Evolutionary conservation across 148 eudicot genomes (phyloP), one percentile per base, ranked within the genome.

Genomic region (Rhododendron simsii): DNA sequence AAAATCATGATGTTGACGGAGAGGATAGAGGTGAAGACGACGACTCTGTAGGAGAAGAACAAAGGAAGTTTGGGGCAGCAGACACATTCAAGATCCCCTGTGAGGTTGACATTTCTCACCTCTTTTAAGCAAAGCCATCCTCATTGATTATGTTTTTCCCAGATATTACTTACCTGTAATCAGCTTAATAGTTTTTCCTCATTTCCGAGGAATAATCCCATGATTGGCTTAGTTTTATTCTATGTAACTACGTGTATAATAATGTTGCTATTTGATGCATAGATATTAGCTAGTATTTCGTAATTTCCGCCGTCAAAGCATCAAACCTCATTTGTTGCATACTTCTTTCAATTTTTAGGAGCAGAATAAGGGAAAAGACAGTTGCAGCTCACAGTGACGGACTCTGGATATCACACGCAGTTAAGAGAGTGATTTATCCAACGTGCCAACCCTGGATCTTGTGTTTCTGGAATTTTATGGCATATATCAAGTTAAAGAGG

Each of bases 21-120:
- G 87, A 82, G 13, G 98, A 92, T 57, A 91, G 87, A 11, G 10
- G 57, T 6, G 39, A 80, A 45, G 93, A 92, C 16, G 11, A n/a
- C 0, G 95, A 94, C 23, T 80, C 92, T 16, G 85, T 81, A 7
- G 98, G 90, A 41, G 96, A 92, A 80, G 99, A 93, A 85, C 82
- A 91, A 88, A 91, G 93, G 80, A 97, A 94, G 87, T 94, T 97
- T 85, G 99, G 98, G 71, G 98, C 96, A 20, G 98, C 99, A 6
- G 95, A 93, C 75, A 97, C 98, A 4, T 93, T 95, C 87, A 93
- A 81, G 86, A 86, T 97, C 79, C 98, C 95, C 14, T 92, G 93
- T 41, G 96, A 93, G 83, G 90, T 93, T 81, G 98, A 97, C 85
- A 86, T 95, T 65, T 87, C 98, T 81, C 93, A 83, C n/a, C 93